Percentiles rank a stretch among this genome's conserved stretches.
These are phyloP conservation scores for Drosera spatulata DNA, from an alignment of 179 eudicot species.

Conservation along the genomic window DNA sequence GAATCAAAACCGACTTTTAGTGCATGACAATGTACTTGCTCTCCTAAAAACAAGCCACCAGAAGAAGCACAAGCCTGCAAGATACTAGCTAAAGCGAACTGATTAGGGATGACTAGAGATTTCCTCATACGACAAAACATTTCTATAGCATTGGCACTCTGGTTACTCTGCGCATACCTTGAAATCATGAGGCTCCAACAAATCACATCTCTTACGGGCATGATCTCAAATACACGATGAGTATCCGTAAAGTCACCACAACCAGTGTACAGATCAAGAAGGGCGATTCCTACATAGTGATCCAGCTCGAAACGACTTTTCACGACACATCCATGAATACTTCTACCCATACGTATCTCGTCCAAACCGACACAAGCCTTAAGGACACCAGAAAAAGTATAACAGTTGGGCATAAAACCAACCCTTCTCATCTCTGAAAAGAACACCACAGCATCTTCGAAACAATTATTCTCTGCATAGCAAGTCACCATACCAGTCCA, in stretches of 20 bases:
- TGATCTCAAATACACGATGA: constrained; percentile 35
- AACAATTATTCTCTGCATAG: constrained; percentile 42
- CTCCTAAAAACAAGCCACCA: constrained; percentile 35
- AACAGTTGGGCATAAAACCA: constrained; percentile 53
- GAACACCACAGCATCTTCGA: constrained; percentile 25
- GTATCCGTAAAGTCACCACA: constrained; percentile 46
- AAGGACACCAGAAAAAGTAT: constrained; percentile 47
- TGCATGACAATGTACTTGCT: constrained; percentile 42
- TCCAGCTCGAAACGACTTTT: constrained; percentile 45
- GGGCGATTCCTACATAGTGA: constrained; percentile 38
- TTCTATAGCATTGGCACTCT: constrained; percentile 31
- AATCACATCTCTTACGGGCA: constrained; percentile 46
- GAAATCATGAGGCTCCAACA: constrained; percentile 70
- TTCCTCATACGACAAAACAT: constrained; percentile 48
- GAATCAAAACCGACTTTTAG: constrained; percentile 38
- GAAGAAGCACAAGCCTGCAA: constrained; percentile 53
- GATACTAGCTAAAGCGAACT: constrained; percentile 55
- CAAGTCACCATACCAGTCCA: constrained; percentile 69
- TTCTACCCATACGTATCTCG: constrained; percentile 23
- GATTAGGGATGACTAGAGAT: constrained; percentile 42
- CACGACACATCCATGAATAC: constrained; percentile 44
- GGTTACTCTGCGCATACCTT: constrained; percentile 52
- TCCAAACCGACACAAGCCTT: constrained; percentile 59
- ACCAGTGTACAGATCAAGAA: constrained; percentile 54
- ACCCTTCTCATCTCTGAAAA: constrained; percentile 33